Conservation (phyloP, 768 basidiomycete species). For the Pleurotus pulmonarius region DNA sequence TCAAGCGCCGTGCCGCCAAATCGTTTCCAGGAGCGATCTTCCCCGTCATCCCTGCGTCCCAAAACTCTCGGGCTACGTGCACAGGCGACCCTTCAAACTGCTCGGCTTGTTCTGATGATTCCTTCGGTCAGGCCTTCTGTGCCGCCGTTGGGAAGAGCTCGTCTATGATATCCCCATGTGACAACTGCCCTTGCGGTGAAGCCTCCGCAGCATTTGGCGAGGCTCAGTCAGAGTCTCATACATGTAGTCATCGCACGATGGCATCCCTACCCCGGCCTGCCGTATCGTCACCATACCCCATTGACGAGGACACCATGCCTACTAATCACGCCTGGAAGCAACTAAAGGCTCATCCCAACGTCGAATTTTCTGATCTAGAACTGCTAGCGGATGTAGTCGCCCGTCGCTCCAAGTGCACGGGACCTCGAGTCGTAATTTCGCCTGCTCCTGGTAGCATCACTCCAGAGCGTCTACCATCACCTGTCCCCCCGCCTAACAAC, state of each 20-base stretch:
- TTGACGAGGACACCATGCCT: conserved; percentile 53
- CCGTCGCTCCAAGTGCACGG: conserved; percentile 73
- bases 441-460: conserved; percentile 44
- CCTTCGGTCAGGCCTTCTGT: conserved; percentile 87
- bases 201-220: conserved; percentile 6
- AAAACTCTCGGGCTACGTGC: conserved; percentile 34
- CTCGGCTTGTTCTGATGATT: conserved; percentile 78
- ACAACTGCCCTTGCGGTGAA: conserved; percentile 45
- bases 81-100: conserved; percentile 89
- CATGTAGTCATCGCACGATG: conserved; percentile 11
- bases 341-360: conserved; percentile 86
- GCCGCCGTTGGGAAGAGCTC: conserved; percentile 64
- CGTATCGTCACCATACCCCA: conserved; percentile 11
- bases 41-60: conserved; percentile 35
- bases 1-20: conserved; percentile 52
- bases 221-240: background rate
- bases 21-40: conserved; percentile 48
- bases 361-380: conserved; percentile 77
- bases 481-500: conserved; percentile 13
- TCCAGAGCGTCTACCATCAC: conserved; percentile 42
- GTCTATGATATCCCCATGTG: conserved; percentile 47
- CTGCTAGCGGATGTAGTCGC: conserved; percentile 89
- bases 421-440: conserved; percentile 61
- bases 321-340: conserved; percentile 83
- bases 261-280: conserved; percentile 15